Conservation (phyloP, 2,329 filamentous ascomycete genomes). For the Microsporum ferrugineum region DNA sequence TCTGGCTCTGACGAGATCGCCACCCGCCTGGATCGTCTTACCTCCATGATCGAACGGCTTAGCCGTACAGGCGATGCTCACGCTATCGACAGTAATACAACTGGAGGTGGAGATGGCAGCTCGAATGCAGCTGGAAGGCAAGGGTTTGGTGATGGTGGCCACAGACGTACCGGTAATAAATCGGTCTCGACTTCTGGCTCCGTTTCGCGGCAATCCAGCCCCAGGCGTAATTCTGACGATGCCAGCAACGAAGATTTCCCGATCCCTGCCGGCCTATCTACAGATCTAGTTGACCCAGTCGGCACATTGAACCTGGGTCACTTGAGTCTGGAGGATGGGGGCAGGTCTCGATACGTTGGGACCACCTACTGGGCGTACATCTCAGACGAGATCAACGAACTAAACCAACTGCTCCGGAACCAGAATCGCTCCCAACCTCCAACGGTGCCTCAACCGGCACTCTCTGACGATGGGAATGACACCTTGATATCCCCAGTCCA, state of each 20-base stretch:
- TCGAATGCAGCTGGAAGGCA: not conserved
- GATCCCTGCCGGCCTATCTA: constrained; percentile 32
- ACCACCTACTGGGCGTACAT: constrained; percentile 39
- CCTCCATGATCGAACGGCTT: constrained; percentile 35
- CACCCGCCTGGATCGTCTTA: constrained; percentile 34
- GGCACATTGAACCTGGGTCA: constrained; percentile 33
- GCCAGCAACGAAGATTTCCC: constrained; percentile 32
- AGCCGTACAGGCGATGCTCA: constrained; percentile 24
- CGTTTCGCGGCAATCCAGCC: constrained; percentile 22
- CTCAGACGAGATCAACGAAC: constrained; percentile 35
- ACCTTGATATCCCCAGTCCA: not conserved
- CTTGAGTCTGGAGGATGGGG: constrained; percentile 34
- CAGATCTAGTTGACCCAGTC: constrained; percentile 33
- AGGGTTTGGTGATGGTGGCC: not conserved
- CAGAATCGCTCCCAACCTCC: constrained; percentile 26
- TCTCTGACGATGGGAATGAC: not conserved
- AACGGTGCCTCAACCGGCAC: not conserved
- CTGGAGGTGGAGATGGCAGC: not conserved
- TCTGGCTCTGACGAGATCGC: constrained; percentile 31
- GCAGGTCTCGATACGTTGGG: constrained; percentile 36
- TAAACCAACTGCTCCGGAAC: constrained; percentile 34
- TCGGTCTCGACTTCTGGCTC: not conserved
- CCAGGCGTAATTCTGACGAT: constrained; percentile 25
- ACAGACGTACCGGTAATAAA: not conserved
- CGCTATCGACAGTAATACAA: constrained; percentile 14